Evolutionary conservation across 2,329 filamentous ascomycete species (phyloP).

Genomic region (Aureobasidium sp.): DNA sequence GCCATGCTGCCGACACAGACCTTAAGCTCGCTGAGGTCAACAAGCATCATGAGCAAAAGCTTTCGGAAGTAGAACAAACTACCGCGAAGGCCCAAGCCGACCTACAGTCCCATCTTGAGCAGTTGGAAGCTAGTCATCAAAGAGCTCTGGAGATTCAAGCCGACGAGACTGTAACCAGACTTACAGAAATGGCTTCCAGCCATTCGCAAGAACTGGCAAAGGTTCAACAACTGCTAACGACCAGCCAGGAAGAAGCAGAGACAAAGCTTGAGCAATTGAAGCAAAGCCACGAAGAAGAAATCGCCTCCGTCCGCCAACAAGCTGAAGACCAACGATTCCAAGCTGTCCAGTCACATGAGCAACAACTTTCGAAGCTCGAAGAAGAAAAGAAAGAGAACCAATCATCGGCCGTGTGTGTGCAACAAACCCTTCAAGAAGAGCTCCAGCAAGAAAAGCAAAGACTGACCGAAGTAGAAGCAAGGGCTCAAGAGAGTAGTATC

Average conservation of each 20-base stretch:
- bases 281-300: slow-evolving; percentile 10
- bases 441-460: slow-evolving; percentile 7
- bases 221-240: slow-evolving; percentile 8
- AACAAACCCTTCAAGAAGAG: slow-evolving; percentile 10
- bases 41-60: not conserved
- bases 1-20: not conserved
- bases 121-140: not conserved
- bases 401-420: slow-evolving; percentile 11
- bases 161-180: not conserved
- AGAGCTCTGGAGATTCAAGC: not conserved
- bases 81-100: not conserved
- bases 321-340: not conserved
- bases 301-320: slow-evolving; percentile 2
- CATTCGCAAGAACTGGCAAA: slow-evolving; percentile 4
- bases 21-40: not conserved
- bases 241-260: slow-evolving; percentile 13
- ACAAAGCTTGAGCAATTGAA: slow-evolving; percentile 7
- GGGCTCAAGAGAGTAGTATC: slow-evolving; percentile 1
- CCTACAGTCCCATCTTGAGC: not conserved
- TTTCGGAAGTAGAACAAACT: not conserved
- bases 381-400: slow-evolving; percentile 1
- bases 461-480: slow-evolving; percentile 14
- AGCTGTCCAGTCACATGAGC: slow-evolving; percentile 1
- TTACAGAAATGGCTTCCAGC: not conserved
- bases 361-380: not conserved